Percentiles rank a stretch among this genome's conserved stretches.
phyloP scores from a whole-genome alignment of 2,329 filamentous ascomycete species.

The Verticillium dahliae region DNA sequence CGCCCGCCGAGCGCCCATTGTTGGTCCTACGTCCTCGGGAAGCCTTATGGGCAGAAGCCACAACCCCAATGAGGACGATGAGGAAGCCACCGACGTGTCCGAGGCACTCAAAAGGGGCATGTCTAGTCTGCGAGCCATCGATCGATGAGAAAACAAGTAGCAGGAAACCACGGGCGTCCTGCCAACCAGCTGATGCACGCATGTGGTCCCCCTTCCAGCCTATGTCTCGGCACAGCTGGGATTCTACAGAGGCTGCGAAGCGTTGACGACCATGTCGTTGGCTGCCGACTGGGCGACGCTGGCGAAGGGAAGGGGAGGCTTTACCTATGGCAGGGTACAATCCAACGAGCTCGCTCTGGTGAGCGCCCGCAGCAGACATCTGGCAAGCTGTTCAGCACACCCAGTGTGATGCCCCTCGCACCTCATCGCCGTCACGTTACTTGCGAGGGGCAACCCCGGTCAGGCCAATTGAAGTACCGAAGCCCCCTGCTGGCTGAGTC shows the following conservation, averaged over 20 bases:
- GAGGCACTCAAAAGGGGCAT: not conserved
- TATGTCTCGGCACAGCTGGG: not conserved
- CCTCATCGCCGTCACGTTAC: not conserved
- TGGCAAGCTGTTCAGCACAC: not conserved
- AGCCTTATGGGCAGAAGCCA: not conserved
- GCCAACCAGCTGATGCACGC: not conserved
- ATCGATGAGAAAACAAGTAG: not conserved
- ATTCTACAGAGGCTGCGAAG: not conserved
- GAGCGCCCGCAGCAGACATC: not conserved
- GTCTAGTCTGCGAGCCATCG: not conserved
- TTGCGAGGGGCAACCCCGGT: not conserved
- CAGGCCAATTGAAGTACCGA: not conserved
- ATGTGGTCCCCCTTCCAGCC: not conserved
- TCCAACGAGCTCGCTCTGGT: not conserved
- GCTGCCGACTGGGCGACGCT: not conserved
- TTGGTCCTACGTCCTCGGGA: not conserved
- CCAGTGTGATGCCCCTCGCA: not conserved
- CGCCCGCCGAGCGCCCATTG: not conserved
- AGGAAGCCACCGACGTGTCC: not conserved
- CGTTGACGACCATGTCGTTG: not conserved
- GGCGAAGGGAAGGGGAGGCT: not conserved
- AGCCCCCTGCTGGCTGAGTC: not conserved
- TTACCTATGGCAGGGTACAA: not conserved
- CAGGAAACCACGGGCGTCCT: not conserved
- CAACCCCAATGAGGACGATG: not conserved